Conservation (phyloP, 345 rosid species). For the Erodium maritimum region DNA sequence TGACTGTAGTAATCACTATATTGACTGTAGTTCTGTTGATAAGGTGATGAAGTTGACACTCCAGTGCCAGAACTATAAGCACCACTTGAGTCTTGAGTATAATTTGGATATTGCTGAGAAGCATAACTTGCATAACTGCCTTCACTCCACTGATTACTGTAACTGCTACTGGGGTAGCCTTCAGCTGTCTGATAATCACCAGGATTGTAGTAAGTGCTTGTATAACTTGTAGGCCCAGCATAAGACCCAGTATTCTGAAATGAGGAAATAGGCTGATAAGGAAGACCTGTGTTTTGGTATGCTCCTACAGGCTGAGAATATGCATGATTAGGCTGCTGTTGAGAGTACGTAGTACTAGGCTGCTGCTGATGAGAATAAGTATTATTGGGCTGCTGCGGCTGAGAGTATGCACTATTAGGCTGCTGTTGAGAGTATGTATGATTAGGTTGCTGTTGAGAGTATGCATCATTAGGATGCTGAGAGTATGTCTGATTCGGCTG, state of each 20-base stretch:
- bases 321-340: constrained; percentile 66
- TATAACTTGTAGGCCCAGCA: constrained; percentile 92
- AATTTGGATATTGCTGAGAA: constrained; percentile 57
- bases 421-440: neutral
- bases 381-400: neutral
- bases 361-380: neutral
- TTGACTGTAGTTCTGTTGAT: constrained; percentile 74
- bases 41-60: constrained; percentile 43
- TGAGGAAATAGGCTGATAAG: constrained; percentile 98
- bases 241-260: constrained; percentile 99
- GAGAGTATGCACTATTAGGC: neutral
- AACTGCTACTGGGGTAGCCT: constrained; percentile 67
- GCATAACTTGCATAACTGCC: constrained; percentile 55
- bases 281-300: constrained; percentile 98
- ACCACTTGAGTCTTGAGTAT: constrained; percentile 39
- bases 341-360: constrained; percentile 13
- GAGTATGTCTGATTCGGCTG: neutral
- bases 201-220: constrained; percentile 96
- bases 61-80: constrained; percentile 43
- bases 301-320: constrained; percentile 78
- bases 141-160: constrained; percentile 66
- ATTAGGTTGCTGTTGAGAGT: neutral
- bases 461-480: neutral
- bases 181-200: constrained; percentile 99
- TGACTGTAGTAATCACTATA: constrained; percentile 79